A percentile compares a stretch with the other conserved stretches of the same genome.
Conservation (phyloP, 2,329 filamentous ascomycete genomes). For the Fusarium ambrosium region DNA sequence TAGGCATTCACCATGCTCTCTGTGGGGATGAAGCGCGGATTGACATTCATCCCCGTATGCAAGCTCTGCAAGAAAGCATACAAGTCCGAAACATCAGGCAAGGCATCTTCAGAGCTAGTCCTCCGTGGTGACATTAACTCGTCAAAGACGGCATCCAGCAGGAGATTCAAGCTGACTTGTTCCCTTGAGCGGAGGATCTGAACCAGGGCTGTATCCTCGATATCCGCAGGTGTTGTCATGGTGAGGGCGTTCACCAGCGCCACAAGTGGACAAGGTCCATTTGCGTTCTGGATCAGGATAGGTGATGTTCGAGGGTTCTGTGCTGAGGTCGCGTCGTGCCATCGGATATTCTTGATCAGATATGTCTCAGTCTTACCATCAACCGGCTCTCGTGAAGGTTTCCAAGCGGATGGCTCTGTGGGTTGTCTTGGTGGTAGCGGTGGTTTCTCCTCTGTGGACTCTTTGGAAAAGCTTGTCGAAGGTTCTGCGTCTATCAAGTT, state of each 20-base stretch:
- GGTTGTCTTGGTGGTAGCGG: constrained; percentile 55
- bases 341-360: constrained; percentile 90
- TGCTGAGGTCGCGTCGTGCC: constrained; percentile 75
- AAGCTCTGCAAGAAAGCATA: constrained; percentile 89
- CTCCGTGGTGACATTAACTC: constrained; percentile 87
- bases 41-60: constrained; percentile 98
- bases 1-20: constrained; percentile 61
- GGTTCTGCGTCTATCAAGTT: constrained; percentile 64
- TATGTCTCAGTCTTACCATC: constrained; percentile 81
- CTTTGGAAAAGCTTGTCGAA: constrained; percentile 32
- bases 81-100: constrained; percentile 90
- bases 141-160: constrained; percentile 92
- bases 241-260: constrained; percentile 94
- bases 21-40: constrained; percentile 84
- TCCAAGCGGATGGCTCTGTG: constrained; percentile 50
- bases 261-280: constrained; percentile 93
- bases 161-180: constrained; percentile 85
- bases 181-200: constrained; percentile 84
- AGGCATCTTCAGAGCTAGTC: constrained; percentile 69
- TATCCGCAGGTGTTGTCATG: constrained; percentile 79
- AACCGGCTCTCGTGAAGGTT: constrained; percentile 58
- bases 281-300: constrained; percentile 91
- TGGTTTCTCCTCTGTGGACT: constrained; percentile 46
- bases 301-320: constrained; percentile 82
- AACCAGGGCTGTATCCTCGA: constrained; percentile 76